phyloP scores from a whole-genome alignment of 805 yeast species.

The Lachancea nothofagi region DNA sequence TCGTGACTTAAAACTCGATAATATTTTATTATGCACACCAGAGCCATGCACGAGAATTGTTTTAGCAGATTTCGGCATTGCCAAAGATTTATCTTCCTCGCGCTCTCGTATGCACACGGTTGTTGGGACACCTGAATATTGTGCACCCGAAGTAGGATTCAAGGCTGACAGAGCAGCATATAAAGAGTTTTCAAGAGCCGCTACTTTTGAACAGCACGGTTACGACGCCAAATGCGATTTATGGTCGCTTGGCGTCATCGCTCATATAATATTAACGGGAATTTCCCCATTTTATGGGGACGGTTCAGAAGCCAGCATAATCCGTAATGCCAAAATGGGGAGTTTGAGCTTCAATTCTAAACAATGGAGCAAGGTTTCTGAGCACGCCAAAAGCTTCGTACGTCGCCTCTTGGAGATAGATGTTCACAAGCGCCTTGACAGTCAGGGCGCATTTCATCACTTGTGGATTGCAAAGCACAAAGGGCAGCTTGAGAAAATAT shows the following conservation, averaged over 20 bases:
- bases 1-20: slow-evolving; percentile 62
- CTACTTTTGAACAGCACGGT: slow-evolving; percentile 33
- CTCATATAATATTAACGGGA: slow-evolving; percentile 56
- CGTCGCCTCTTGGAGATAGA: slow-evolving; percentile 36
- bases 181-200: slow-evolving; percentile 25
- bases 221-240: slow-evolving; percentile 57
- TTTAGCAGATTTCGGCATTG: slow-evolving; percentile 66
- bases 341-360: slow-evolving; percentile 34
- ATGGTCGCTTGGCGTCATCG: slow-evolving; percentile 64
- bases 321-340: slow-evolving; percentile 40
- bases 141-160: slow-evolving; percentile 66
- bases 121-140: slow-evolving; percentile 63
- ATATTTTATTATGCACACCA: slow-evolving; percentile 51
- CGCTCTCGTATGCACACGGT: slow-evolving; percentile 42
- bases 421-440: slow-evolving; percentile 34
- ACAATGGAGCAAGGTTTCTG: slow-evolving; percentile 41
- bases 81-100: slow-evolving; percentile 32
- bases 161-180: slow-evolving; percentile 30
- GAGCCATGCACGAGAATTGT: slow-evolving; percentile 48
- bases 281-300: slow-evolving; percentile 57
- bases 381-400: slow-evolving; percentile 44
- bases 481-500: slow-evolving; percentile 34
- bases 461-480: slow-evolving; percentile 44
- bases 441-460: slow-evolving; percentile 38
- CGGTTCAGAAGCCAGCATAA: slow-evolving; percentile 38